Percentiles rank a stretch among this genome's conserved stretches.
Conservation (phyloP, 495 filamentous ascomycete species). For the Talaromyces nanjingensis region DNA sequence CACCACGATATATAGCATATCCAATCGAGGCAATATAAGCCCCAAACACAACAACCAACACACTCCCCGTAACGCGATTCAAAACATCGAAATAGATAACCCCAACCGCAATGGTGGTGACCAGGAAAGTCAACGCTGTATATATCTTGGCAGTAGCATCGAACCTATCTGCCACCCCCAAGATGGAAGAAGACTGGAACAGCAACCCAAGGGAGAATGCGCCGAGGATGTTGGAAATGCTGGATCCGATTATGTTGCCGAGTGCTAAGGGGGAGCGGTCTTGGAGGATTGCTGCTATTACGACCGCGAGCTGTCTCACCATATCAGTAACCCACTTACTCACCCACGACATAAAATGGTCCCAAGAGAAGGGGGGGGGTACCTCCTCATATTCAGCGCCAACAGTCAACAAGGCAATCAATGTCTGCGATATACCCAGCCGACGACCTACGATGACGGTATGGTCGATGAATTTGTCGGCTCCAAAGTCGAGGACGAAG, state of each 20-base stretch:
- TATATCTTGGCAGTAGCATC: conserved; percentile 46
- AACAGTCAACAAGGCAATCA: conserved; percentile 46
- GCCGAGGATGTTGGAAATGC: conserved; percentile 49
- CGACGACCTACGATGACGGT: conserved; percentile 42
- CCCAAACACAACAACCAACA: conserved; percentile 36
- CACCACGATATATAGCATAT: conserved; percentile 39
- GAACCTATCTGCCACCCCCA: conserved; percentile 17
- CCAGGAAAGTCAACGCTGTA: conserved; percentile 23
- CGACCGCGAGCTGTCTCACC: conserved; percentile 42
- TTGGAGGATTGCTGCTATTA: conserved; percentile 39
- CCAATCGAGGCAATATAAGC: conserved; percentile 41
- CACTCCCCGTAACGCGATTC: conserved; percentile 25
- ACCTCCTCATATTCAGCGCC: conserved; percentile 55
- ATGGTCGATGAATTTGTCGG: conserved; percentile 44
- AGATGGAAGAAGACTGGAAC: conserved; percentile 18
- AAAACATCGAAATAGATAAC: conserved; percentile 22
- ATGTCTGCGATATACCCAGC: conserved; percentile 37
- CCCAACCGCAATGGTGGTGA: conserved; percentile 31
- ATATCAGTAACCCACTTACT: conserved; percentile 3
- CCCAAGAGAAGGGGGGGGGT: background rate
- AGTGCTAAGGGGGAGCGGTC: conserved; percentile 42
- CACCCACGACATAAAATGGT: background rate
- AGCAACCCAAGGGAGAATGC: conserved; percentile 49
- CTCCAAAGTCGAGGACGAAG: conserved; percentile 23
- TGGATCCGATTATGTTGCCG: conserved; percentile 49